Conservation (phyloP, 495 filamentous ascomycete genomes). For the Aspergillus mulundensis region DNA sequence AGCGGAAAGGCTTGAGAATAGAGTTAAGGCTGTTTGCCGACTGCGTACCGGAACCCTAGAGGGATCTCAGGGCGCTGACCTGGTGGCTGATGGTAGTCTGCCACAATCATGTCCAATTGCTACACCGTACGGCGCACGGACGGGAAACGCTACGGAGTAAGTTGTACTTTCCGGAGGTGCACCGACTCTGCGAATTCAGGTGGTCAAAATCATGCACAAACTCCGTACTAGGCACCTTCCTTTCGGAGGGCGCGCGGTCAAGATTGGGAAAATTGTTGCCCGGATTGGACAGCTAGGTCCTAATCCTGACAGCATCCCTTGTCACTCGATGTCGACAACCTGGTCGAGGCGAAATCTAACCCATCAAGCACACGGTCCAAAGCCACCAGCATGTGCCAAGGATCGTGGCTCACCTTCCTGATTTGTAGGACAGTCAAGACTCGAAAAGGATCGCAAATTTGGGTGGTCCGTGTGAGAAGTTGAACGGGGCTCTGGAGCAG, state of each 20-base stretch:
- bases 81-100: not conserved
- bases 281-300: not conserved
- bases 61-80: not conserved
- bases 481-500: not conserved
- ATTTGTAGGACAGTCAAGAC: not conserved
- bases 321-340: not conserved
- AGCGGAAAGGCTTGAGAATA: too few species aligned
- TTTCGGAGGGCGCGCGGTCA: not conserved
- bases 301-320: too few species aligned
- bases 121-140: not conserved
- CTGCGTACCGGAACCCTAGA: not conserved
- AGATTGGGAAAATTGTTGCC: not conserved
- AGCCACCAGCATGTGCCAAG: conserved; percentile 3
- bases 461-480: not conserved
- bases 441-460: not conserved
- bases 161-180: not conserved
- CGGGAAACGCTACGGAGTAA: not conserved
- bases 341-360: not conserved
- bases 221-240: not conserved
- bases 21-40: not conserved
- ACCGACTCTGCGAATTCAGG: not conserved
- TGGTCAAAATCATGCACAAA: not conserved
- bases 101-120: not conserved
- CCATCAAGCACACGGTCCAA: not conserved
- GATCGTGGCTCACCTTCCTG: conserved; percentile 1